Percentiles rank a stretch among this genome's conserved stretches.
phyloP scores from a whole-genome alignment of 768 basidiomycete genomes.

The Guyanaporus albipodus region DNA sequence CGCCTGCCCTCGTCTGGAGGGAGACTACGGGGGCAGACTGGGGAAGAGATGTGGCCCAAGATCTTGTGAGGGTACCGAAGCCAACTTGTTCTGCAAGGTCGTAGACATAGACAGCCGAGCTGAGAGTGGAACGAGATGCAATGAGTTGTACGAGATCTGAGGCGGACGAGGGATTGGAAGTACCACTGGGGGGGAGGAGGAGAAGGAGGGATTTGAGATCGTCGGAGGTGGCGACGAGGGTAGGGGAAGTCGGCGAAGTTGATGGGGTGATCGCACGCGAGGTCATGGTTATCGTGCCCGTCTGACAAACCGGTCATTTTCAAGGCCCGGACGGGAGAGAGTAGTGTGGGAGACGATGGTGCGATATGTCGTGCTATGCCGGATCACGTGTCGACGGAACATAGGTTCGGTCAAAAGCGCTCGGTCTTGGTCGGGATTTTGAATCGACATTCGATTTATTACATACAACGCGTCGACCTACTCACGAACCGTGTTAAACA shows the following conservation, averaged over 20 bases:
- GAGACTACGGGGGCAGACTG: conserved; percentile 54
- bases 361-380: conserved; percentile 27
- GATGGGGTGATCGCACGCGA: not conserved
- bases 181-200: not conserved
- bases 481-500: conserved; percentile 68
- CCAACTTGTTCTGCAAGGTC: conserved; percentile 84
- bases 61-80: conserved; percentile 68
- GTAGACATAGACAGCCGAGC: conserved; percentile 73
- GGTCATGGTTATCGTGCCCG: not conserved
- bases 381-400: conserved; percentile 26
- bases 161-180: conserved; percentile 35
- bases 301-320: conserved; percentile 9
- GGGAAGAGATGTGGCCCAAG: conserved; percentile 47
- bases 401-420: not conserved
- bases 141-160: conserved; percentile 68
- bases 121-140: conserved; percentile 50
- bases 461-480: conserved; percentile 19
- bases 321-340: not conserved
- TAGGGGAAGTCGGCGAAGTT: conserved; percentile 26
- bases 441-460: too few species aligned
- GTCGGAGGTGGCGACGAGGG: conserved; percentile 34
- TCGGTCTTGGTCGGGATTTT: too few species aligned
- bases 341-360: conserved; percentile 30
- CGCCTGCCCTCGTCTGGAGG: conserved; percentile 81
- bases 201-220: conserved; percentile 23